Conservation (phyloP, 164 flowering plant species). For the Sextonia rubra region DNA sequence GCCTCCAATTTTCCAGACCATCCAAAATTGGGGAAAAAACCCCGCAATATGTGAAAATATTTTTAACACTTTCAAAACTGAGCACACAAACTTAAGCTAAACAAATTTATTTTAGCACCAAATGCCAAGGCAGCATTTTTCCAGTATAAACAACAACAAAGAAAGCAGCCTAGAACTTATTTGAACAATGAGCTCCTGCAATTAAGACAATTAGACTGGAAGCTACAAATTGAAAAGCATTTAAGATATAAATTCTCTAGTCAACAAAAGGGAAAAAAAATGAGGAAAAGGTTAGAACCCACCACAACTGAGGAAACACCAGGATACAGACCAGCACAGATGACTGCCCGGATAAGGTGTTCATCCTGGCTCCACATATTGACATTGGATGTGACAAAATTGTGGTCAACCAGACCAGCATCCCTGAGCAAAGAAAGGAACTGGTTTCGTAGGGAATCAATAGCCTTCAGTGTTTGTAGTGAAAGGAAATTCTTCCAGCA, state of each 20-base stretch:
- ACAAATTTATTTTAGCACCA: too few relatives aligned
- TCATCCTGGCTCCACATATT: constrained; percentile 69
- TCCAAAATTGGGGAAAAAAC: too few relatives aligned
- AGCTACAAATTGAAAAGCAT: not conserved
- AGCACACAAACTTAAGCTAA: too few relatives aligned
- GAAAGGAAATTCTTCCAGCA: constrained; percentile 96
- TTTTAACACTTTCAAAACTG: too few relatives aligned
- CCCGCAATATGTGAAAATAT: too few relatives aligned
- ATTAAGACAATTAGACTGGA: not conserved
- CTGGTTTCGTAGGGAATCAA: constrained; percentile 80
- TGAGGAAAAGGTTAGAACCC: constrained; percentile 20
- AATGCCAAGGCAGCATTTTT: not conserved
- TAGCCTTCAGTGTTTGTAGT: constrained; percentile 80
- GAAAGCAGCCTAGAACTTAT: not conserved
- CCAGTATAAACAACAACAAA: not conserved
- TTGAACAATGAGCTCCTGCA: not conserved
- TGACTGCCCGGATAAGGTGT: constrained; percentile 72
- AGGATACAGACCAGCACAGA: constrained; percentile 91
- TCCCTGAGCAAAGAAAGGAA: constrained; percentile 70
- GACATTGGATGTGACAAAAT: constrained; percentile 34
- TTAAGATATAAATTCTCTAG: not conserved
- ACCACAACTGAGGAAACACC: constrained; percentile 94
- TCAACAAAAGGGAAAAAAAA: not conserved
- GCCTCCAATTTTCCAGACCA: too few relatives aligned
- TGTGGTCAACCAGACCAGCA: constrained; percentile 62